A percentile compares a stretch with the other conserved stretches of the same genome.
Evolutionary conservation across 768 basidiomycete genomes (phyloP).

Genomic region (Nidula microcarpa): DNA sequence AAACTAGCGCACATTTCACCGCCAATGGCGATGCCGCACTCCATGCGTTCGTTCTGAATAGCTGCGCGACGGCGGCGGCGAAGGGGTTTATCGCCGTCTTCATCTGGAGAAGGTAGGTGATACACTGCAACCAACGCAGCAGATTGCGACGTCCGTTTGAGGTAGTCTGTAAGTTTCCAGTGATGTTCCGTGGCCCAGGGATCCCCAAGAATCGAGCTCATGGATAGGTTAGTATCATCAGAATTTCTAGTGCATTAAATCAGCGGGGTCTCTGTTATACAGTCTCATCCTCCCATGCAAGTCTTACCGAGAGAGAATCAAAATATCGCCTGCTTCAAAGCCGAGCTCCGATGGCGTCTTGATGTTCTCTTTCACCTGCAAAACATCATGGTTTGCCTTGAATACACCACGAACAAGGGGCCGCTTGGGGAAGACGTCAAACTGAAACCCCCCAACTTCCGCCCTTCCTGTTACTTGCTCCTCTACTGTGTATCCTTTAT

Average conservation of each 20-base stretch:
- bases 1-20: constrained; percentile 10
- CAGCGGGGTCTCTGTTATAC: not conserved
- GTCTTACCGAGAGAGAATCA: not conserved
- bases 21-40: constrained; percentile 1
- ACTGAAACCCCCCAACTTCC: constrained; percentile 11
- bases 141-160: no score
- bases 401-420: not conserved
- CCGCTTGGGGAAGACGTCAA: constrained; percentile 11
- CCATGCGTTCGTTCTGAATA: no score
- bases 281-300: not conserved
- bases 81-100: not conserved
- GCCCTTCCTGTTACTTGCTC: constrained; percentile 10
- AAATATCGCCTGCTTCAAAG: not conserved
- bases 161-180: no score
- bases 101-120: not conserved
- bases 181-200: not conserved
- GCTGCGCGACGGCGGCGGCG: no score
- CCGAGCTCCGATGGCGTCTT: not conserved
- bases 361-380: not conserved
- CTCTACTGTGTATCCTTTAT: constrained; percentile 11
- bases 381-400: not conserved
- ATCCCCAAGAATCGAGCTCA: not conserved
- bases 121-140: no score
- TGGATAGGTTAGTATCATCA: not conserved
- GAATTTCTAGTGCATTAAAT: no score